Base-by-base conservation (phyloP, 2,329 filamentous ascomycete species). In the Ciborinia camelliae region DNA sequence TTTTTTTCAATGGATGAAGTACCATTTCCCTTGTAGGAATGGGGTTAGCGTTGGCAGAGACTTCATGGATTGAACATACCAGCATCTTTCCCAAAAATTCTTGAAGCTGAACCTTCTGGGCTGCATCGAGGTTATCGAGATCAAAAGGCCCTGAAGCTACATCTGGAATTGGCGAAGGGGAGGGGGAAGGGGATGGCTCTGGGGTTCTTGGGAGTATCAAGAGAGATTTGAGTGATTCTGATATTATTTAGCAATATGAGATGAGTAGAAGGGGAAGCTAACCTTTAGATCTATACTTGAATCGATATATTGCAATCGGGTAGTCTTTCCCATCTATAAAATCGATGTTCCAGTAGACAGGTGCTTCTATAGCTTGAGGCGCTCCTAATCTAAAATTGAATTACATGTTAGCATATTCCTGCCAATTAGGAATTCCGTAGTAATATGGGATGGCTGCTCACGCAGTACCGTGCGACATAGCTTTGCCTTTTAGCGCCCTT, bases 281-380 rank as follows among this genome's bases (percentile, higher is more conserved):
- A 60, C 62, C 26, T 41, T 43, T 9, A 3, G 62, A 60, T 28
- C 54, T 57, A 18, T 52, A 64, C 6, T 64, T 64, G 23, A 64
- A 60, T 32, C 32, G 52, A 39, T 39, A 64, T 4, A 64, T 3
- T 2, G 54, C 54, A 28, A 64, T 18, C 3, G 53, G 62, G 2
- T 7, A 8, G 12, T 43, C 32, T 15, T 5, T 0, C 32, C 62
- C 53, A 3, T 64, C 62, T 8, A 37, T n/a, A n/a, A n/a, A n/a
- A n/a, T n/a, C n/a, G 1, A 18, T 18, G n/a, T 2, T 12, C 3
- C 39, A n/a, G 7, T 0, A 0, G 1, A 2, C 1, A 37, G 0
- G 0, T 2, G 28, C 14, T 5, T 9, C 37, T 7, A 5, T 20
- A 9, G n/a, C 3, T 4, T 47, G 23, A 47, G 51, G 14, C 14